These are phyloP conservation scores for Trypanosoma conorhini DNA, from an alignment of 208 protist genomes.

Conservation along the genomic window DNA sequence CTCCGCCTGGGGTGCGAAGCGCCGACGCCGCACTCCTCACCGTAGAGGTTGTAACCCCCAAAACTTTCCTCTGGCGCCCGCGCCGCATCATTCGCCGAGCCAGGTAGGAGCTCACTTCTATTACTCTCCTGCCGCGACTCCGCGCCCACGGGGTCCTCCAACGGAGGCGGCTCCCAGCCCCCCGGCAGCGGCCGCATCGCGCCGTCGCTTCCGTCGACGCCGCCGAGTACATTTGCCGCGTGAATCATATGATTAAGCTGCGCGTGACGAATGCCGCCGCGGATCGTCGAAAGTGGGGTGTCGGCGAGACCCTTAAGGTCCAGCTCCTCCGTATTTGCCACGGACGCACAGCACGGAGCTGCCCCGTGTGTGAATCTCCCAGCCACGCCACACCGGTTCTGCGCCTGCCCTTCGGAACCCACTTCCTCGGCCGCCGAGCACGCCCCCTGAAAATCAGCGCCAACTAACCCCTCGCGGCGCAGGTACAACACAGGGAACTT, in stretches of 20 bases:
- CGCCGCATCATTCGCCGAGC: not conserved
- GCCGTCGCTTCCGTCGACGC: not conserved
- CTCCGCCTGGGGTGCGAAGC: not conserved
- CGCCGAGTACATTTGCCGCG: not conserved
- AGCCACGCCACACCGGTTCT: not conserved
- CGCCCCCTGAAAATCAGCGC: not conserved
- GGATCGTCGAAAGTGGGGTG: not conserved
- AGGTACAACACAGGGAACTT: not conserved
- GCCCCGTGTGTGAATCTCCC: not conserved
- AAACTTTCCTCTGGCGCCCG: not conserved
- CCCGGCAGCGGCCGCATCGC: too few species aligned
- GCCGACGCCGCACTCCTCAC: not conserved
- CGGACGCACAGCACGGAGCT: not conserved
- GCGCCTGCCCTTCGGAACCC: not conserved
- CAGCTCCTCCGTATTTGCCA: not conserved
- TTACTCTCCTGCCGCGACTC: not conserved
- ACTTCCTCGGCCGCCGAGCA: not conserved
- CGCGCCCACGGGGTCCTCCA: not conserved
- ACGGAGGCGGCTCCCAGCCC: not conserved
- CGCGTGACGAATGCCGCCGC: not conserved
- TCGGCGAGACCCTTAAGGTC: not conserved
- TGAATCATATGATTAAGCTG: not conserved
- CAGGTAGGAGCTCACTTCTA: not conserved
- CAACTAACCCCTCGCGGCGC: not conserved
- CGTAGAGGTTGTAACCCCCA: not conserved